Base-by-base conservation (phyloP, 768 basidiomycete genomes). In the Auriscalpium orientale region DNA sequence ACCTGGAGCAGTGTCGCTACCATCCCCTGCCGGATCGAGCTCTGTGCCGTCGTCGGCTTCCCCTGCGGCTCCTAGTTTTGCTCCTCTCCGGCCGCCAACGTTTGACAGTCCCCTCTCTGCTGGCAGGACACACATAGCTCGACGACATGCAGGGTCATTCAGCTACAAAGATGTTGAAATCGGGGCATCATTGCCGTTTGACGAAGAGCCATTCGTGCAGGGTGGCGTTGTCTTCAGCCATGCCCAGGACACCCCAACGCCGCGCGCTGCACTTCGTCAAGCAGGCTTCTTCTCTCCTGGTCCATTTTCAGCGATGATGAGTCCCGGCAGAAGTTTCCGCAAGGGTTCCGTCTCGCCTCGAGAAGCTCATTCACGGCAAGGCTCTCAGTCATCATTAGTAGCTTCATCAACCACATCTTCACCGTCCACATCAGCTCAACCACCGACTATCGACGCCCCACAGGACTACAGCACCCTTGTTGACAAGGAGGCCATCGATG, bases 81-180 rank as follows among this genome's bases (percentile, higher is more conserved):
- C 53, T 7, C 28, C 28, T 28, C 69, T 65, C 20, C 55, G 66
- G 10, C 65, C 71, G 16, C 59, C 66, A 20, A 66, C 71, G 35
- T 63, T 66, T 12, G 55, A 65, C 2, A 55, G 64, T 33, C 66
- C 70, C 9, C 65, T 63, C 13, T 60, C 60, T 34, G 43, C 53
- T 8, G 53, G 52, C 35, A 46, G 61, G 51, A 62, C 65, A 49
- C 82, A 83, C 28, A 84, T 79, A 49, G 78, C 82, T 21, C 78
- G 93, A 46, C 78, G 94, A 38, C 89, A 95, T 68, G 94, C 90
- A 6, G 94, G 94, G n/a, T 95, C 94, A 4, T 98, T 95, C 73
- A 95, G 94, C 58, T 84, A 79, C 22, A 89, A 91, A 66, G 94
- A 97, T 67, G 88, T 95, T 7, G 87, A 95, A 66, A 84, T 90